Base-by-base conservation (phyloP, 2,329 filamentous ascomycete species). In the Pseudocercospora pini-densiflorae region DNA sequence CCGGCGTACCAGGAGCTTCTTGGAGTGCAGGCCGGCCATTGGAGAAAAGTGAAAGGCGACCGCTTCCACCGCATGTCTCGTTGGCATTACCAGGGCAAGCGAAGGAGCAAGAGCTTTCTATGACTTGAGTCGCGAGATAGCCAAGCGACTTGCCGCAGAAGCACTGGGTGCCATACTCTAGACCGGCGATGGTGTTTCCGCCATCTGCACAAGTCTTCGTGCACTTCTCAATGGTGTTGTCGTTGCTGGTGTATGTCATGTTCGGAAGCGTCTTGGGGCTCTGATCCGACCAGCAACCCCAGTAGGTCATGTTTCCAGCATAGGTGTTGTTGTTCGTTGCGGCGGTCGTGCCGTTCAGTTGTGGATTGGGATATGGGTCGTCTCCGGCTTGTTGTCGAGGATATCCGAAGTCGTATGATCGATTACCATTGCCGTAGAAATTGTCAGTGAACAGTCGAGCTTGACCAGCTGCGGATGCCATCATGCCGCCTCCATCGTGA, bases 401-500 rank as follows among this genome's bases (percentile, higher is more conserved):
- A 64, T 78, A 79, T 12, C 77, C 77, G 62, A 77, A 77, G 63
- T 80, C 78, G 62, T 76, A 78, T 14, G 77, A 72, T 24, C 72
- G 73, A 23, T 68, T 73, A 45, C 75, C 74, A 36, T 74, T 71
- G 33, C 78, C 77, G 63, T 76, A 75, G 66, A 78, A 79, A 70
- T 79, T 79, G 70, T 80, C 78, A 5, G 72, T 68, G 73, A 79
- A 80, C 12, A 80, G 70, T 47, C 78, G 75, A 58, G 76, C 76
- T 49, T 71, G 71, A 10, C 78, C 78, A n/a, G 77, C 76, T 12
- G 68, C 23, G 8, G 76, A 74, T 16, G 75, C 74, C 65, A 80
- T 75, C 75, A 80, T 79, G 21, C 68, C 71, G 27, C 76, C 75
- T 54, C 66, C 76, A 65, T 79, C 77, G 64, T 80, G 78, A 8